Evolutionary conservation across 1,284 basidiomycete genomes (phyloP).

Genomic region (Xerocomus amazonicus): DNA sequence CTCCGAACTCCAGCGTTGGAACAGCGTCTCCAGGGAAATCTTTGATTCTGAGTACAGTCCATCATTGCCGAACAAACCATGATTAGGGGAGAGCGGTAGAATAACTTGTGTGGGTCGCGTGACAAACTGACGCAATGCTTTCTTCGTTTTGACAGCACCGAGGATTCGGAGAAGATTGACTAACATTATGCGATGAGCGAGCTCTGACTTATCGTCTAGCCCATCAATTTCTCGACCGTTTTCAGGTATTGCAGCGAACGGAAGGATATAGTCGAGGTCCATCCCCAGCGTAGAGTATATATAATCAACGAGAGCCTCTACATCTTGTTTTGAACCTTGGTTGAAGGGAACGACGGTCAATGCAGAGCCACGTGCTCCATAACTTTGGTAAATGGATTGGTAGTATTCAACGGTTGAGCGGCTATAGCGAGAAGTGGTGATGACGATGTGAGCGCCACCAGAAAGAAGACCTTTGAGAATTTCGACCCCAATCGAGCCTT

Average conservation of each 20-base stretch:
- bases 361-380: conserved; percentile 91
- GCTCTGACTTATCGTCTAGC: conserved; percentile 95
- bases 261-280: conserved; percentile 97
- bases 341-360: conserved; percentile 99
- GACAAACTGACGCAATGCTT: conserved; percentile 93
- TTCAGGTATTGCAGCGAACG: conserved; percentile 97
- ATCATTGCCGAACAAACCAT: conserved; percentile 96
- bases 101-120: conserved; percentile 98
- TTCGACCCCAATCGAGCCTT: conserved; percentile 96
- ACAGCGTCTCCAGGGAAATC: conserved; percentile 95
- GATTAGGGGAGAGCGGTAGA: conserved; percentile 95
- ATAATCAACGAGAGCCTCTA: conserved; percentile 96
- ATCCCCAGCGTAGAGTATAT: conserved; percentile 93
- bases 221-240: conserved; percentile 98
- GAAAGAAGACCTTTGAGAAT: conserved; percentile 95
- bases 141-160: conserved; percentile 97
- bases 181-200: conserved; percentile 97
- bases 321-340: conserved; percentile 96
- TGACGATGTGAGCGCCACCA: conserved; percentile 93
- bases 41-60: conserved; percentile 98
- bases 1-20: conserved; percentile 98
- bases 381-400: conserved; percentile 95
- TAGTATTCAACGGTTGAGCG: conserved; percentile 97
- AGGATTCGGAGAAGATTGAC: conserved; percentile 93
- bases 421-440: conserved; percentile 95